Conservation (phyloP, 1,284 basidiomycete species). For the Megacollybia platyphylla region DNA sequence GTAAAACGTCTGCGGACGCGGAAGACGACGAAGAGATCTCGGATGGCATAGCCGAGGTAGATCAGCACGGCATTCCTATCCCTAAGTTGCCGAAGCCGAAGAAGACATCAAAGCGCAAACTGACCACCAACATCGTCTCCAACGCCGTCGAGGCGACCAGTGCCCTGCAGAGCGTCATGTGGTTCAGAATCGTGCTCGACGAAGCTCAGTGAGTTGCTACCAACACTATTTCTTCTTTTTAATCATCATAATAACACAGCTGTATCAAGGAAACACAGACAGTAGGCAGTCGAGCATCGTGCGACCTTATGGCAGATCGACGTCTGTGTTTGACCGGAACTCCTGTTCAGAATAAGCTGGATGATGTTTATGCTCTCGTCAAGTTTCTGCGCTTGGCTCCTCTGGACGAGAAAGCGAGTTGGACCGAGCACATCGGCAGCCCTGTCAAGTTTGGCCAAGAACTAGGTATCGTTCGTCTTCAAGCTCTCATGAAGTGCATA, state of each 20-base stretch:
- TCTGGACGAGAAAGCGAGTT: constrained; percentile 85
- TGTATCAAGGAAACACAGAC: constrained; percentile 95
- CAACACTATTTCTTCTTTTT: constrained; percentile 20
- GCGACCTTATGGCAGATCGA: constrained; percentile 88
- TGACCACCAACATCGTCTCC: constrained; percentile 30
- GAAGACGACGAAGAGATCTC: constrained; percentile 66
- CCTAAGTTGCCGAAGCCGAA: constrained; percentile 42
- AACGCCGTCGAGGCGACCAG: constrained; percentile 54
- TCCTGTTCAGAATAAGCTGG: constrained; percentile 96
- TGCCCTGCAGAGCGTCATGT: constrained; percentile 90
- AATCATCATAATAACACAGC: constrained; percentile 26
- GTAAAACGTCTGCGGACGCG: constrained; percentile 36
- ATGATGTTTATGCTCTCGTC: constrained; percentile 94
- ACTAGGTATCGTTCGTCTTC: constrained; percentile 87
- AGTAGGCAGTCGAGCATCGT: constrained; percentile 88
- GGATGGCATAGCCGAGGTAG: constrained; percentile 50
- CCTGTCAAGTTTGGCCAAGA: constrained; percentile 88
- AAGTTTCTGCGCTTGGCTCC: constrained; percentile 91
- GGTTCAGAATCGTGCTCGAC: constrained; percentile 96
- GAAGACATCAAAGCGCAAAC: constrained; percentile 58
- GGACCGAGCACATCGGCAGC: constrained; percentile 87
- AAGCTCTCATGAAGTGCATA: constrained; percentile 95
- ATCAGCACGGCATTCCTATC: constrained; percentile 55
- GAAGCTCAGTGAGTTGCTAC: constrained; percentile 72
- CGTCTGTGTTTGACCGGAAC: constrained; percentile 93